Evolutionary conservation across 768 basidiomycete species (phyloP).

Genomic region (Suillus spraguei): DNA sequence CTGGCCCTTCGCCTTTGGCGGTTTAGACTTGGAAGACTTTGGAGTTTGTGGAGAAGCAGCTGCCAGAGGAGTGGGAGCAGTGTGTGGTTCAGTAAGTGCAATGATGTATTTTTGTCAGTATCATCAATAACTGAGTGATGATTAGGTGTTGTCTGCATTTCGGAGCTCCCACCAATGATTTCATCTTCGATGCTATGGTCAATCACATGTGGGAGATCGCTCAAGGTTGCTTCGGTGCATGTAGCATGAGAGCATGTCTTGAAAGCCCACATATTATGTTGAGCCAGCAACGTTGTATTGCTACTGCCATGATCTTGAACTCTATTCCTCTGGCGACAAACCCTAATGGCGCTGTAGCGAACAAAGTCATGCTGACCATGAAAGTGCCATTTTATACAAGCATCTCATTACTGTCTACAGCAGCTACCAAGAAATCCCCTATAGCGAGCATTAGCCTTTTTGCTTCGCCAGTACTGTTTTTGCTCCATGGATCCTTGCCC

Average conservation of each 20-base stretch:
- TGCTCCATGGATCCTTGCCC: too few species aligned
- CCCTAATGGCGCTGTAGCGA: constrained; percentile 98
- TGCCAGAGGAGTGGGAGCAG: constrained; percentile 39
- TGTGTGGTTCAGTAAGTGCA: constrained; percentile 78
- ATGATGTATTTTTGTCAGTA: neutral
- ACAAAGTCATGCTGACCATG: too few species aligned
- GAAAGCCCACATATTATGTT: constrained; percentile 87
- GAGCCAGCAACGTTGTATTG: constrained; percentile 93
- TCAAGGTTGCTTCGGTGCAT: constrained; percentile 96
- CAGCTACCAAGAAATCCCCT: too few species aligned
- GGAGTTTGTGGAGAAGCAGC: constrained; percentile 65
- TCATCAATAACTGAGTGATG: constrained; percentile 12
- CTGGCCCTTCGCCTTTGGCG: constrained; percentile 49
- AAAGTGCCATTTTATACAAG: too few species aligned
- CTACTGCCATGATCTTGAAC: constrained; percentile 92
- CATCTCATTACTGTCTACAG: too few species aligned
- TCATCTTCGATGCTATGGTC: constrained; percentile 97
- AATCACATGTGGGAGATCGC: constrained; percentile 99
- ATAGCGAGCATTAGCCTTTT: too few species aligned
- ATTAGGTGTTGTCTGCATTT: constrained; percentile 87
- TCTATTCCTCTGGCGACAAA: constrained; percentile 97
- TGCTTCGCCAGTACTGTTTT: too few species aligned
- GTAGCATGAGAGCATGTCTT: constrained; percentile 96
- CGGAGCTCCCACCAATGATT: constrained; percentile 86
- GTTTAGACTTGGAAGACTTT: constrained; percentile 71